phyloP scores from a whole-genome alignment of 345 rosid genomes.

The Arabidopsis arenosa region DNA sequence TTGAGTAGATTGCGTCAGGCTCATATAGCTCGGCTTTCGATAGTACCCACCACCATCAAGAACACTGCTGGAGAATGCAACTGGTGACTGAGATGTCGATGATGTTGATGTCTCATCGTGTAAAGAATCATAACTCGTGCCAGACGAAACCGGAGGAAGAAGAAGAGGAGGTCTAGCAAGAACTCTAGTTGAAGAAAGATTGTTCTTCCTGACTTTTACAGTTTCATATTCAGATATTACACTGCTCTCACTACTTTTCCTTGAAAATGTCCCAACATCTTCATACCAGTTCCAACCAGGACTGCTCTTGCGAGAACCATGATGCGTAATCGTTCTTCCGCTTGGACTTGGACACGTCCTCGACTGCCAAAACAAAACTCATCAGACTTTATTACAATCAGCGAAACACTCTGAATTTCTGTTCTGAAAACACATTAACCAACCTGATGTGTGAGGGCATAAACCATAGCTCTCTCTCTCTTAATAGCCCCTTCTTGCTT shows the following conservation, averaged over 20 bases:
- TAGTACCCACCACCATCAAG: conserved; percentile 50
- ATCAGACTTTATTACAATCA: conserved; percentile 31
- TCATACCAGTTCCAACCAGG: conserved; percentile 69
- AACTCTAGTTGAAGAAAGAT: conserved; percentile 57
- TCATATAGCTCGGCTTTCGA: conserved; percentile 83
- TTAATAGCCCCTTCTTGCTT: conserved; percentile 84
- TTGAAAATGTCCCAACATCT: conserved; percentile 51
- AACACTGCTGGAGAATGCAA: conserved; percentile 43
- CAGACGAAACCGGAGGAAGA: conserved; percentile 46
- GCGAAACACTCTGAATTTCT: conserved; percentile 2
- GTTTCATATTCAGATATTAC: conserved; percentile 48
- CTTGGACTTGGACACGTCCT: conserved; percentile 66
- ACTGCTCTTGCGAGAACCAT: conserved; percentile 48
- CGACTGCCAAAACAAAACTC: conserved; percentile 50
- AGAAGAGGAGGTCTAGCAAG: conserved; percentile 58
- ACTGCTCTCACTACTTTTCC: conserved; percentile 58
- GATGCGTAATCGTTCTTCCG: conserved; percentile 50
- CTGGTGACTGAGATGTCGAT: conserved; percentile 61
- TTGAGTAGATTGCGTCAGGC: conserved; percentile 71
- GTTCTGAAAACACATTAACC: conserved; percentile 25
- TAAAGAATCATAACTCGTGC: conserved; percentile 62
- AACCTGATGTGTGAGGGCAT: conserved; percentile 73
- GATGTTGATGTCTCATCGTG: conserved; percentile 64
- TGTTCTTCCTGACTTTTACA: conserved; percentile 72
- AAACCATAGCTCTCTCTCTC: conserved; percentile 92